phyloP scores from a whole-genome alignment of 2,329 filamentous ascomycete genomes.

The Bipolaris gigantea region DNA sequence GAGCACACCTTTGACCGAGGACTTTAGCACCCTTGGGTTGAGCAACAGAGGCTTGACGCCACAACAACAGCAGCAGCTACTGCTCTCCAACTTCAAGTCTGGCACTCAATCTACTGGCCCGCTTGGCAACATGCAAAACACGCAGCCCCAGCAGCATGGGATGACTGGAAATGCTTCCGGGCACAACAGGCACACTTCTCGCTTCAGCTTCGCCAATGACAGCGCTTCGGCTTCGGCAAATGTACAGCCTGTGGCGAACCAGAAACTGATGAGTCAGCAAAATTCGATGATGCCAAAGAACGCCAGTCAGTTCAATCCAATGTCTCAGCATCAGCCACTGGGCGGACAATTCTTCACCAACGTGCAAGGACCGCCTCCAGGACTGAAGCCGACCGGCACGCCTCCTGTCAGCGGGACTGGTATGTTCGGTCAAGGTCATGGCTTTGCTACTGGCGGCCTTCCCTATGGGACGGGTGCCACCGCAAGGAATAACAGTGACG shows the following conservation, averaged over 20 bases:
- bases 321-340: slow-evolving; percentile 57
- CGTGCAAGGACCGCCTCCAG: slow-evolving; percentile 90
- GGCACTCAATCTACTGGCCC: slow-evolving; percentile 57
- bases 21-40: slow-evolving; percentile 49
- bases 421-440: slow-evolving; percentile 89
- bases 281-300: slow-evolving; percentile 76
- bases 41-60: slow-evolving; percentile 76
- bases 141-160: slow-evolving; percentile 53
- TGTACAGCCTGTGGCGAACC: slow-evolving; percentile 77
- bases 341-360: slow-evolving; percentile 76
- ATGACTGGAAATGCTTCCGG: slow-evolving; percentile 63
- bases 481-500: slow-evolving; percentile 75
- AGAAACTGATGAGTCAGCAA: slow-evolving; percentile 81
- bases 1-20: slow-evolving; percentile 39
- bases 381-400: slow-evolving; percentile 91
- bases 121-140: slow-evolving; percentile 49
- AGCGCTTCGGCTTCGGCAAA: slow-evolving; percentile 59
- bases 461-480: slow-evolving; percentile 63
- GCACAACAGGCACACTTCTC: slow-evolving; percentile 80
- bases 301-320: slow-evolving; percentile 53
- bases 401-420: slow-evolving; percentile 77
- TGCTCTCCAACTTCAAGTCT: slow-evolving; percentile 64
- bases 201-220: slow-evolving; percentile 87
- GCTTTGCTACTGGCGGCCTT: slow-evolving; percentile 69
- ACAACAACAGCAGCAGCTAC: slow-evolving; percentile 70